Conservation (phyloP, 257 asterid genomes). For the Fraxinus americana region DNA sequence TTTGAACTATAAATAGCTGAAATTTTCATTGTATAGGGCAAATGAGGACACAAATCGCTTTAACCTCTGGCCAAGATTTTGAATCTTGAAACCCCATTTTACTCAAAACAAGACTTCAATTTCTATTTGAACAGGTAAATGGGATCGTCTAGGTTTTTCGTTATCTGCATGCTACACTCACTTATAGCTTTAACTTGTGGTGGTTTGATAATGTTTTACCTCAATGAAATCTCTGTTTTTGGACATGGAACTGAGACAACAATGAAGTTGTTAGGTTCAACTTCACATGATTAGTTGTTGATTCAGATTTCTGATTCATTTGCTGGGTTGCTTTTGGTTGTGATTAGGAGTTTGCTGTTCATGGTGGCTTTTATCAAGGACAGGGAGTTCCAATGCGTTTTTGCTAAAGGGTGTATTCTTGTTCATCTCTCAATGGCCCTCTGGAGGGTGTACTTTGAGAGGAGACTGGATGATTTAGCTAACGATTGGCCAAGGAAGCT, state of each 20-base stretch:
- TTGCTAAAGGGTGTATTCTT: constrained; percentile 56
- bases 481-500: constrained; percentile 71
- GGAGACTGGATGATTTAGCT: constrained; percentile 66
- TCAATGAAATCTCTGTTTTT: constrained; percentile 48
- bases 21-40: not conserved
- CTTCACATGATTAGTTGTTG: constrained; percentile 57
- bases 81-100: not conserved
- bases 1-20: not conserved
- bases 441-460: constrained; percentile 71
- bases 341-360: constrained; percentile 53
- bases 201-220: constrained; percentile 61
- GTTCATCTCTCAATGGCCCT: constrained; percentile 60
- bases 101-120: not conserved
- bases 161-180: constrained; percentile 59
- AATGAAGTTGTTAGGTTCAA: constrained; percentile 61
- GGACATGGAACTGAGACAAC: constrained; percentile 66
- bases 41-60: not conserved
- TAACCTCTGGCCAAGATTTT: not conserved
- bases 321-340: constrained; percentile 61
- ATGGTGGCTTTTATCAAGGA: constrained; percentile 78
- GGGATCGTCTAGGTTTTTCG: constrained; percentile 54
- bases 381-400: constrained; percentile 62
- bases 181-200: constrained; percentile 48
- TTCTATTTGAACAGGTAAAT: constrained; percentile 24
- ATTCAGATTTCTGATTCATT: constrained; percentile 60